Conservation (phyloP, 176 grass and related monocot species). For the Tillandsia leiboldiana region DNA sequence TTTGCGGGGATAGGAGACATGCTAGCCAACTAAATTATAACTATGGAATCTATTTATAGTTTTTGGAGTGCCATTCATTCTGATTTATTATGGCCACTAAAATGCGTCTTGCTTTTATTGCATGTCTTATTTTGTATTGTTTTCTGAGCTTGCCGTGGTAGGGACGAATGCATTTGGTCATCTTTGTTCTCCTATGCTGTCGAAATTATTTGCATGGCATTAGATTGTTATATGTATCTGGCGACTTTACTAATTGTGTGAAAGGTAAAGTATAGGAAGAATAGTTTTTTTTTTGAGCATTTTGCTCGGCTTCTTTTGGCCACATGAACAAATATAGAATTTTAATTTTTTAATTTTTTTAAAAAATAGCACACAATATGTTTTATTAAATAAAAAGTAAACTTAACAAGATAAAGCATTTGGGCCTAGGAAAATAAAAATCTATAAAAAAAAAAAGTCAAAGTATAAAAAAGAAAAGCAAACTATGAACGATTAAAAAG, state of each 20-base stretch:
- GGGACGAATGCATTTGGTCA: constrained; percentile 70
- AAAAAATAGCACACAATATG: too few species aligned
- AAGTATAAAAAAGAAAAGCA: too few species aligned
- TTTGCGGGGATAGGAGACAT: constrained; percentile 42
- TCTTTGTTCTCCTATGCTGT: constrained; percentile 69
- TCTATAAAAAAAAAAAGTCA: too few species aligned
- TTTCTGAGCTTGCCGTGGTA: constrained; percentile 52
- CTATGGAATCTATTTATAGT: constrained; percentile 93
- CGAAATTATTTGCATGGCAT: constrained; percentile 41
- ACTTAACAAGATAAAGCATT: too few species aligned
- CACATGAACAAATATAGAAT: constrained; percentile 12
- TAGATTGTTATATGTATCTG: constrained; percentile 8
- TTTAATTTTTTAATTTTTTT: too few species aligned
- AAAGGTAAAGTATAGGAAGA: constrained; percentile 46
- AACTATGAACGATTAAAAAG: too few species aligned
- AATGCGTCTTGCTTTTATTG: constrained; percentile 61
- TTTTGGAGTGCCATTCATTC: constrained; percentile 61
- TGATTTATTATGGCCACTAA: constrained; percentile 85
- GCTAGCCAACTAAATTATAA: constrained; percentile 57
- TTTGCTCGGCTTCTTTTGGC: constrained; percentile 22
- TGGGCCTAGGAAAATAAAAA: too few species aligned
- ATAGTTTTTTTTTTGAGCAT: constrained; percentile 38
- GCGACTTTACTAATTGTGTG: constrained; percentile 26
- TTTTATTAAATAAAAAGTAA: too few species aligned
- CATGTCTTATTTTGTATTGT: constrained; percentile 61